phyloP scores from a whole-genome alignment of 768 basidiomycete species.

The Hygrophoropsis aurantiaca region DNA sequence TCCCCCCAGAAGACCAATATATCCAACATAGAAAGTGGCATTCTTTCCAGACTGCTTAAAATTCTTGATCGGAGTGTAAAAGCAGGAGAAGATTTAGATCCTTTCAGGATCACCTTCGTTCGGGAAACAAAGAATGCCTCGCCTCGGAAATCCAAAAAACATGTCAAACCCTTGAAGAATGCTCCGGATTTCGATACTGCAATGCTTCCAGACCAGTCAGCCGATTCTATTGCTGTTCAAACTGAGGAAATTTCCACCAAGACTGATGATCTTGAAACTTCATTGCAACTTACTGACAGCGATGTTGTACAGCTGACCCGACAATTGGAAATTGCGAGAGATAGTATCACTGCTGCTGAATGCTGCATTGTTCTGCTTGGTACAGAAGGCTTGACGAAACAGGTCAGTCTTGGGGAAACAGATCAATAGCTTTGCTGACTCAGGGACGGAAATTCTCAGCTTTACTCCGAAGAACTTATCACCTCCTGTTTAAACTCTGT shows the following conservation, averaged over 20 bases:
- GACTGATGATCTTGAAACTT: constrained; percentile 6
- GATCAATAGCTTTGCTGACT: neutral
- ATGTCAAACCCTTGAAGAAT: constrained; percentile 28
- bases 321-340: constrained; percentile 59
- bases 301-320: constrained; percentile 52
- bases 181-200: neutral
- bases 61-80: constrained; percentile 78
- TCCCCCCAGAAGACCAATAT: constrained; percentile 61
- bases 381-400: constrained; percentile 80
- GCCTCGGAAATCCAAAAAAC: constrained; percentile 48
- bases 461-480: constrained; percentile 95
- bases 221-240: neutral
- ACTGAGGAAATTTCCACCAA: constrained; percentile 2
- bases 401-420: constrained; percentile 47
- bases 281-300: constrained; percentile 39
- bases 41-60: constrained; percentile 68
- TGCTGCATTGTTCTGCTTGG: constrained; percentile 77
- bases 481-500: constrained; percentile 71
- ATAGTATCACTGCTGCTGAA: constrained; percentile 81
- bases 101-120: constrained; percentile 45
- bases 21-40: constrained; percentile 62
- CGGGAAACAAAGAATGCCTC: constrained; percentile 29
- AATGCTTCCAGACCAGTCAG: neutral
- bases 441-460: constrained; percentile 36
- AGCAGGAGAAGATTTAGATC: constrained; percentile 72